phyloP scores from a whole-genome alignment of 2,329 filamentous ascomycete species.

The Rhinocladiella mackenziei region DNA sequence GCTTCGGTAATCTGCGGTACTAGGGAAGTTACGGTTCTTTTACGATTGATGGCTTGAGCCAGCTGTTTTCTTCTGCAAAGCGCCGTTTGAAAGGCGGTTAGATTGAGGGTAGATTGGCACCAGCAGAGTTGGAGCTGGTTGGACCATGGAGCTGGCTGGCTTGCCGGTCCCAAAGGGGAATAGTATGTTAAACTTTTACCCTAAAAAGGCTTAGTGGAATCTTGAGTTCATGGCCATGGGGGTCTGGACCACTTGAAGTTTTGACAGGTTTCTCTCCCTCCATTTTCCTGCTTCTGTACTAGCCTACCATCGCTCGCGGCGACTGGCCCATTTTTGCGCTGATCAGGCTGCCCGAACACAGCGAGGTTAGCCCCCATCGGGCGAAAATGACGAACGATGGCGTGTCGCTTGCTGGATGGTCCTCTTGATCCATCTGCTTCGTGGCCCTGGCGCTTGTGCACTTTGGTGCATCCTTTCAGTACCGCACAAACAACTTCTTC shows the following conservation, averaged over 20 bases:
- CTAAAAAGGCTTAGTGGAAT: too few relatives aligned
- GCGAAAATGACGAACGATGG: constrained; percentile 6
- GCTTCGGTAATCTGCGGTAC: constrained; percentile 19
- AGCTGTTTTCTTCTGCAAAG: too few relatives aligned
- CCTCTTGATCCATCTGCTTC: constrained; percentile 1
- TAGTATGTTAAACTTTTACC: too few relatives aligned
- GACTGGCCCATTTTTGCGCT: constrained; percentile 1
- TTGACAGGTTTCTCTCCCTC: background rate
- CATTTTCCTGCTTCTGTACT: background rate
- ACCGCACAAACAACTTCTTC: background rate
- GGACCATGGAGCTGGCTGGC: too few relatives aligned
- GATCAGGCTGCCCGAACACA: background rate
- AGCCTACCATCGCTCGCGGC: background rate
- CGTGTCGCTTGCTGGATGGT: constrained; percentile 17
- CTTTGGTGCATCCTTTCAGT: background rate
- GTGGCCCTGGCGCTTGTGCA: background rate
- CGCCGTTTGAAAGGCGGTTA: too few relatives aligned
- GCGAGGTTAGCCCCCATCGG: constrained; percentile 7
- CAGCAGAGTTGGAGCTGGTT: too few relatives aligned
- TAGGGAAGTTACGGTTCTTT: too few relatives aligned
- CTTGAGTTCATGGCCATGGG: too few relatives aligned
- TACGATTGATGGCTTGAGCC: too few relatives aligned
- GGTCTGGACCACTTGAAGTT: too few relatives aligned
- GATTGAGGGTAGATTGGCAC: too few relatives aligned
- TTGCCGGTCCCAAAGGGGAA: too few relatives aligned